Evolutionary conservation across 345 rosid species (phyloP).

Genomic region (Arabidopsis thaliana): DNA sequence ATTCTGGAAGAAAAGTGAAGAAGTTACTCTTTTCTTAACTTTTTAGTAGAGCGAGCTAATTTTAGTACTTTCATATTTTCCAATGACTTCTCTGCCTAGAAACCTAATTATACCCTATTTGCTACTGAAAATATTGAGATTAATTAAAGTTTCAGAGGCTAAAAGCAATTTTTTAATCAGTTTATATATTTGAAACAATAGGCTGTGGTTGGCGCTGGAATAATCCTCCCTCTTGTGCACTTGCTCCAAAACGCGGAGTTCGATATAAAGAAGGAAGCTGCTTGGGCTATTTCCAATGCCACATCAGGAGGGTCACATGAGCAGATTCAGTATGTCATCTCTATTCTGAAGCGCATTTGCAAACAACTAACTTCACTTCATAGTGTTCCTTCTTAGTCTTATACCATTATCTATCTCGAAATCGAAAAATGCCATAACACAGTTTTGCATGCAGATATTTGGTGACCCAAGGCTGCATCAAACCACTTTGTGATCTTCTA

Average conservation of each 20-base stretch:
- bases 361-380: constrained; percentile 32
- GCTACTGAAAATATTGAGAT: constrained; percentile 15
- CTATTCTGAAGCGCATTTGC: constrained; percentile 12
- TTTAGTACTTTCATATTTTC: not conserved
- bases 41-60: not conserved
- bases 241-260: constrained; percentile 83
- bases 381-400: constrained; percentile 15
- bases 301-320: constrained; percentile 89
- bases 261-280: constrained; percentile 89
- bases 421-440: constrained; percentile 24
- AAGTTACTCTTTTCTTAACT: constrained; percentile 5
- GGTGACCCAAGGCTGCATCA: constrained; percentile 78
- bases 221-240: constrained; percentile 73
- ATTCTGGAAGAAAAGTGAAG: constrained; percentile 3
- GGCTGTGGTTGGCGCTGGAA: constrained; percentile 77
- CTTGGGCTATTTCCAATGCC: constrained; percentile 91
- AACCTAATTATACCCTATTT: not conserved
- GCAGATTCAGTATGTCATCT: constrained; percentile 69
- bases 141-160: constrained; percentile 12
- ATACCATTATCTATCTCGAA: constrained; percentile 11
- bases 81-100: not conserved
- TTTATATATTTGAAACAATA: constrained; percentile 39
- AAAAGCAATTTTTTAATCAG: not conserved
- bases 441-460: constrained; percentile 56
- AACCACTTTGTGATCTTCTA: constrained; percentile 85